A percentile compares a stretch with the other conserved stretches of the same genome.
These are phyloP conservation scores for Abrus precatorius DNA, from an alignment of 306 rosid genomes.

Conservation along the genomic window DNA sequence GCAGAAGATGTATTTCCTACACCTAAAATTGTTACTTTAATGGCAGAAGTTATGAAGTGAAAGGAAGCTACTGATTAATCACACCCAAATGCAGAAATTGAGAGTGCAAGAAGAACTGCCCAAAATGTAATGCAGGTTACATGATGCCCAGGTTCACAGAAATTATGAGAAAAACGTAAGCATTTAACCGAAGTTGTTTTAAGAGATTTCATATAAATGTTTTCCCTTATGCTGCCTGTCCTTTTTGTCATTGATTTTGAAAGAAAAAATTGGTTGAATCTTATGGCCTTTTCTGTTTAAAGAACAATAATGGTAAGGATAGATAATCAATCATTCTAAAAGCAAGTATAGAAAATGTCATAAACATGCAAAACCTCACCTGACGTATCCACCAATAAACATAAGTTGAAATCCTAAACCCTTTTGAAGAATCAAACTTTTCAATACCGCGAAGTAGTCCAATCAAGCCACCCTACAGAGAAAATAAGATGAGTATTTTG, in stretches of 20 bases:
- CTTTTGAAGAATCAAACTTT: slow-evolving; percentile 94
- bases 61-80: slow-evolving; percentile 17
- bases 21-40: slow-evolving; percentile 15
- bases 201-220: slow-evolving; percentile 32
- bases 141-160: slow-evolving; percentile 14
- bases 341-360: slow-evolving; percentile 23
- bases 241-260: slow-evolving; percentile 25
- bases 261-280: slow-evolving; percentile 8
- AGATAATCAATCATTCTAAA: slow-evolving; percentile 10
- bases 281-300: slow-evolving; percentile 12
- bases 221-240: slow-evolving; percentile 5
- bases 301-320: slow-evolving; percentile 8
- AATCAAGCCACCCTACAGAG: slow-evolving; percentile 88
- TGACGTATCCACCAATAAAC: slow-evolving; percentile 99
- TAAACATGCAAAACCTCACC: slow-evolving; percentile 58
- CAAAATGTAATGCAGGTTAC: not conserved
- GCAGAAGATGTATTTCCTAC: slow-evolving; percentile 32
- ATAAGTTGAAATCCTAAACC: slow-evolving; percentile 93
- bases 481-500: slow-evolving; percentile 27
- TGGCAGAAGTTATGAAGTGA: not conserved
- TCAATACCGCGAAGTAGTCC: slow-evolving; percentile 97
- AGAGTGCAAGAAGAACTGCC: not conserved
- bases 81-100: slow-evolving; percentile 32
- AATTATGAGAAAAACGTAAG: slow-evolving; percentile 8
- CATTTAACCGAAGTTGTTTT: slow-evolving; percentile 23